These are phyloP conservation scores for Nepenthes mirabilis DNA, from an alignment of 148 eudicot genomes.

Conservation along the genomic window DNA sequence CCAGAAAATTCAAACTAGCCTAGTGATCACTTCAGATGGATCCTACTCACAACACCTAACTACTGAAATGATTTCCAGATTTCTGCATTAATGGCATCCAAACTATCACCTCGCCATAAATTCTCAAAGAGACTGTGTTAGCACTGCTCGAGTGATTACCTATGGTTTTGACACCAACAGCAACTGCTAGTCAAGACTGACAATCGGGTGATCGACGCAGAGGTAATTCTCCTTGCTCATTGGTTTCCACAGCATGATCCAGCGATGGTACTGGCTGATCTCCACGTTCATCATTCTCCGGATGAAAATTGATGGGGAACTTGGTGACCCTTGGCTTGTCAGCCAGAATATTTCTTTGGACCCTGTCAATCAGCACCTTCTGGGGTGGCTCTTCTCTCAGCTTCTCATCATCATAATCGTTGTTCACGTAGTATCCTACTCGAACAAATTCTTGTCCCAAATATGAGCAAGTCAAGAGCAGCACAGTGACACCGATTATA, in stretches of 20 bases:
- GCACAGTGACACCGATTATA: constrained; percentile 84
- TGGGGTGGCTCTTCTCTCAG: constrained; percentile 87
- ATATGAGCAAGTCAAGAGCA: constrained; percentile 81
- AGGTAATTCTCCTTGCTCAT: constrained; percentile 23
- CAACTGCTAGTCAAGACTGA: not conserved
- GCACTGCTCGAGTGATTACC: too few species aligned
- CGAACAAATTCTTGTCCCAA: constrained; percentile 83
- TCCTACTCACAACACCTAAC: too few species aligned
- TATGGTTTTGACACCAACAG: too few species aligned
- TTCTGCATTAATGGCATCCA: too few species aligned
- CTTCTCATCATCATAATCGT: constrained; percentile 75
- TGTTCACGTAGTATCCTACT: constrained; percentile 90
- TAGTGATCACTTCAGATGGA: too few species aligned
- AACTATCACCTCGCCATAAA: too few species aligned
- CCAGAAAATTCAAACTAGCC: too few species aligned
- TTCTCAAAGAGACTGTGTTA: too few species aligned
- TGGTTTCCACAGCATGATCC: constrained; percentile 21
- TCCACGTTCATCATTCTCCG: constrained; percentile 50
- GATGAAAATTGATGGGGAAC: constrained; percentile 84
- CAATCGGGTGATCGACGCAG: constrained; percentile 1
- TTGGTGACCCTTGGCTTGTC: constrained; percentile 94
- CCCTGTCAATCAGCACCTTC: constrained; percentile 62
- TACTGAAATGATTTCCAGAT: too few species aligned
- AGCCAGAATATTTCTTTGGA: constrained; percentile 69
- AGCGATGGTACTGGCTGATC: constrained; percentile 39